phyloP scores from a whole-genome alignment of 2,329 filamentous ascomycete genomes.

The Neonectria hederae region DNA sequence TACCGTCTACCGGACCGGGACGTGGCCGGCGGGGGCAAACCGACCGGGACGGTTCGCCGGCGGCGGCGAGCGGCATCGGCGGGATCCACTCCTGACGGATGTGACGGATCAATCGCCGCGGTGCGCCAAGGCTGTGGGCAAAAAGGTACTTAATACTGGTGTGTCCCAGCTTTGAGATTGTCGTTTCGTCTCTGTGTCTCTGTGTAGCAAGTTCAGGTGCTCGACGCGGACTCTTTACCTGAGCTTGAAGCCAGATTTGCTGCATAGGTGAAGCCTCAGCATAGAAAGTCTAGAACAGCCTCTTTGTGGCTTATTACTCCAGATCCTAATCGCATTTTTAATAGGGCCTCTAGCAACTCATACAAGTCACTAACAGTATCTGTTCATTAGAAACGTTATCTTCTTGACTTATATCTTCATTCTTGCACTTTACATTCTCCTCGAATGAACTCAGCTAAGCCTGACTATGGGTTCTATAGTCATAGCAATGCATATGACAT shows the following conservation, averaged over 20 bases:
- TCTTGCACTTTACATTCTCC: background rate
- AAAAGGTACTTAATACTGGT: background rate
- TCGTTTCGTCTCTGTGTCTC: background rate
- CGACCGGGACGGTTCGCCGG: slow-evolving; percentile 15
- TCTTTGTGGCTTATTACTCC: too few relatives aligned
- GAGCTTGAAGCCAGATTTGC: too few relatives aligned
- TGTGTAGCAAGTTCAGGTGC: background rate
- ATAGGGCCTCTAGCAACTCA: too few relatives aligned
- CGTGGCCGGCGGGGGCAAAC: slow-evolving; percentile 16
- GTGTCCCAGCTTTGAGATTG: background rate
- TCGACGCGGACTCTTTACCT: too few relatives aligned
- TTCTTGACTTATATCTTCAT: background rate
- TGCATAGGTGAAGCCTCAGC: too few relatives aligned
- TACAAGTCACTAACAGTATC: background rate
- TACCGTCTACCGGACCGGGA: too few relatives aligned
- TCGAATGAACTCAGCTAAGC: too few relatives aligned
- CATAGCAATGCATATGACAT: background rate
- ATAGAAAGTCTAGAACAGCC: too few relatives aligned
- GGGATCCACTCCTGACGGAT: background rate
- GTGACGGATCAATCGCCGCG: background rate
- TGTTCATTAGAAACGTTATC: background rate
- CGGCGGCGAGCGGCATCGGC: slow-evolving; percentile 18
- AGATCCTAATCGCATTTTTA: too few relatives aligned
- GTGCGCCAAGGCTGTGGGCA: background rate
- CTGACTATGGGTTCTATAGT: too few relatives aligned